Evolutionary conservation across 805 yeast species (phyloP).

Genomic region (Groenewaldozyma salmanticensis): DNA sequence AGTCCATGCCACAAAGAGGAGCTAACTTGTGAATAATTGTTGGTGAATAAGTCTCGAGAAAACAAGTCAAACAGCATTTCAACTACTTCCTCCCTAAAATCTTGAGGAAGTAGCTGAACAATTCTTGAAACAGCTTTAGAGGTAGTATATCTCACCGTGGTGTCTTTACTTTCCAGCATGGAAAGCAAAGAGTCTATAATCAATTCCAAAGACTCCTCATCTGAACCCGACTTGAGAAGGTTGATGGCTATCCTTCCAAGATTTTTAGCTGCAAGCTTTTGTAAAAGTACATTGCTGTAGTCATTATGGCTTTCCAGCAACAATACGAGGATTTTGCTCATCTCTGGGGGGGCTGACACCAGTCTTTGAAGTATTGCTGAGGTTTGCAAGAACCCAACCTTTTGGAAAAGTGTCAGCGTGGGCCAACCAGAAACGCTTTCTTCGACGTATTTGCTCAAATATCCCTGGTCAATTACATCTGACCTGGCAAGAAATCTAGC

Average conservation of each 20-base stretch:
- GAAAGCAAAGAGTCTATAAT: slow-evolving; percentile 40
- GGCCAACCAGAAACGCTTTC: background rate
- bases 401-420: slow-evolving; percentile 10
- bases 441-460: background rate
- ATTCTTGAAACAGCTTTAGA: slow-evolving; percentile 59
- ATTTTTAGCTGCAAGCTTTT: slow-evolving; percentile 24
- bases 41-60: slow-evolving; percentile 12
- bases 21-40: slow-evolving; percentile 25
- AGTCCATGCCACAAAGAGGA: slow-evolving; percentile 47
- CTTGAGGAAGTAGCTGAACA: slow-evolving; percentile 22
- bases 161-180: slow-evolving; percentile 39
- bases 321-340: background rate
- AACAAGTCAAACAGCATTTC: slow-evolving; percentile 23
- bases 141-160: slow-evolving; percentile 49
- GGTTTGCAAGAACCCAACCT: slow-evolving; percentile 34
- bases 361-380: slow-evolving; percentile 27
- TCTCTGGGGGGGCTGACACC: background rate
- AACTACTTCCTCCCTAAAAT: slow-evolving; percentile 24
- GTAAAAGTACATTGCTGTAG: slow-evolving; percentile 4
- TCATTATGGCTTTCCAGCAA: background rate
- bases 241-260: slow-evolving; percentile 33
- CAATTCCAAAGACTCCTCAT: slow-evolving; percentile 31
- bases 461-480: slow-evolving; percentile 25
- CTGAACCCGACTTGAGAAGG: slow-evolving; percentile 13
- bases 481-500: slow-evolving; percentile 45